Evolutionary conservation across 495 filamentous ascomycete genomes (phyloP).

Genomic region (Articulospora tetracladia): DNA sequence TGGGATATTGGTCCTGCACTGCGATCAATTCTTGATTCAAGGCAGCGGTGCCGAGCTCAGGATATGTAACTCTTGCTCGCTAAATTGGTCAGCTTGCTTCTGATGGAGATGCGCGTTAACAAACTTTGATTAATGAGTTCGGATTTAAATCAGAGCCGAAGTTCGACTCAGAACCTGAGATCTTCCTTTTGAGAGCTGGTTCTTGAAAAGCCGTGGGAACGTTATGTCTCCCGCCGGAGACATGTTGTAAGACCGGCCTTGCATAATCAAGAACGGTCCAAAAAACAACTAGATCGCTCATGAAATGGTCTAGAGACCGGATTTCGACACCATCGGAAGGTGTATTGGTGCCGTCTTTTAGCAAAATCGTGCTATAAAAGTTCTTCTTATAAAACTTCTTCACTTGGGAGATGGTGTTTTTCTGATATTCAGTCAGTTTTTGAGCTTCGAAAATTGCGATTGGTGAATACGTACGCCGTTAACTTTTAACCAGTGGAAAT

Average conservation of each 20-base stretch:
- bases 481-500: neutral
- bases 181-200: neutral
- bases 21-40: neutral
- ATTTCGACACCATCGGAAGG: neutral
- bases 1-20: neutral
- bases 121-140: neutral
- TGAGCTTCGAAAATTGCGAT: neutral
- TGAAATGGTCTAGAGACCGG: neutral
- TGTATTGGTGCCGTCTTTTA: neutral
- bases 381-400: neutral
- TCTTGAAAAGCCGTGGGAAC: neutral
- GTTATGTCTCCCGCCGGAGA: neutral
- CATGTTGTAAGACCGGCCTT: neutral
- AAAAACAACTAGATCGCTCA: neutral
- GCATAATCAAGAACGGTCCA: neutral
- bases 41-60: neutral
- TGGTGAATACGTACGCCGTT: neutral
- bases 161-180: neutral
- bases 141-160: neutral
- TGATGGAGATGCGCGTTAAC: neutral
- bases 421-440: neutral
- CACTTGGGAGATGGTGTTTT: neutral
- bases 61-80: neutral
- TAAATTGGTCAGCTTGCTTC: neutral
- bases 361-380: neutral